Percentiles rank a stretch among this genome's conserved stretches.
These are phyloP conservation scores for Gloeostereum incarnatum DNA, from an alignment of 768 basidiomycete genomes.

Conservation along the genomic window DNA sequence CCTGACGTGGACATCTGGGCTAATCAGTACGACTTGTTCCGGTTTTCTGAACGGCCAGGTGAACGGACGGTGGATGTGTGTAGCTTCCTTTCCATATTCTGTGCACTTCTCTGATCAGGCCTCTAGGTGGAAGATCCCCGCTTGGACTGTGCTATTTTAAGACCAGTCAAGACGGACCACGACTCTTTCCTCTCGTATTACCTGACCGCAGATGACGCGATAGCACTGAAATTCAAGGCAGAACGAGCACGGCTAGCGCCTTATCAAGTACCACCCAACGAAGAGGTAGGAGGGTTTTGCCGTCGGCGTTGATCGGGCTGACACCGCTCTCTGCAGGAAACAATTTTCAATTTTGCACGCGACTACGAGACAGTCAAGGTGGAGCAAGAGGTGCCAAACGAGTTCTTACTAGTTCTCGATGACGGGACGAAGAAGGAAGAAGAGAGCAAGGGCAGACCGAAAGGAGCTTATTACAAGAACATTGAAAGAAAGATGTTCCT, in stretches of 20 bases:
- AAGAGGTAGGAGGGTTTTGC: slow-evolving; percentile 32
- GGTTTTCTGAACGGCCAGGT: slow-evolving; percentile 82
- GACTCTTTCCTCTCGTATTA: slow-evolving; percentile 86
- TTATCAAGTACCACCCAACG: slow-evolving; percentile 40
- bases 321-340: slow-evolving; percentile 33
- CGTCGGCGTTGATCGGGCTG: not conserved
- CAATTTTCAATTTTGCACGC: slow-evolving; percentile 66
- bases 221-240: slow-evolving; percentile 58
- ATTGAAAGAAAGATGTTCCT: slow-evolving; percentile 84
- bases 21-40: slow-evolving; percentile 82
- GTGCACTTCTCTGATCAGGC: not conserved
- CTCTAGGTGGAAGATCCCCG: slow-evolving; percentile 66
- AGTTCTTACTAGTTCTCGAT: slow-evolving; percentile 71
- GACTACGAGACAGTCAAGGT: slow-evolving; percentile 86
- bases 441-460: slow-evolving; percentile 29
- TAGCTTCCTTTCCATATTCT: slow-evolving; percentile 4
- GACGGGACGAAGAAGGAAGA: slow-evolving; percentile 36
- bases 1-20: slow-evolving; percentile 86
- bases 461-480: slow-evolving; percentile 83
- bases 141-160: slow-evolving; percentile 75
- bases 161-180: slow-evolving; percentile 83
- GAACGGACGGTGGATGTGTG: slow-evolving; percentile 62
- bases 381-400: slow-evolving; percentile 80
- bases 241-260: slow-evolving; percentile 32
- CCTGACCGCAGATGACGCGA: slow-evolving; percentile 67